Evolutionary conservation across 2,329 filamentous ascomycete species (phyloP).

Genomic region (Sclerotinia nivalis): DNA sequence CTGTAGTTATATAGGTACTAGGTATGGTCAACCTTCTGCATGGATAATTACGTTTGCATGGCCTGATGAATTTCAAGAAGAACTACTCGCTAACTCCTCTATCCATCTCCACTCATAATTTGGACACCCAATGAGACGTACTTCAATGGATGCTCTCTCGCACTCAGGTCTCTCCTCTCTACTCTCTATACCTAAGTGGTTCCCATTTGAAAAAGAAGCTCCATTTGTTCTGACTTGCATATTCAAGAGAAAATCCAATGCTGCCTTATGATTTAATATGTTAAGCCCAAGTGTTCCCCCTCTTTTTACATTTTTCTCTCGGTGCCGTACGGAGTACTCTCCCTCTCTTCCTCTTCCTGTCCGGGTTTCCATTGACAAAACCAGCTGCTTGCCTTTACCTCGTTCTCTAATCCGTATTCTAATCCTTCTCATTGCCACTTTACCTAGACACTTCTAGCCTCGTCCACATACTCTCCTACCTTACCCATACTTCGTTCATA

Average conservation of each 20-base stretch:
- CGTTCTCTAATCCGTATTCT: not conserved
- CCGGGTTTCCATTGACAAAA: not conserved
- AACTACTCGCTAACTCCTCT: not conserved
- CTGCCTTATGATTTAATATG: slow-evolving; percentile 9
- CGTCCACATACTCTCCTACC: not conserved
- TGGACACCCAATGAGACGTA: not conserved
- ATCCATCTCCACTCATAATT: not conserved
- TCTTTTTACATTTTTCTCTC: not conserved
- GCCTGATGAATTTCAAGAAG: not conserved
- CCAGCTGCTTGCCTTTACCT: not conserved
- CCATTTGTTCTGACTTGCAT: slow-evolving; percentile 21
- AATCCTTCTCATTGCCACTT: slow-evolving; percentile 7
- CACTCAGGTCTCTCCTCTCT: not conserved
- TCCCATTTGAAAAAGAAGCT: not conserved
- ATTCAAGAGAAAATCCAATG: slow-evolving; percentile 17
- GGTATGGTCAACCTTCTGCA: not conserved
- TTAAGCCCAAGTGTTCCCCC: not conserved
- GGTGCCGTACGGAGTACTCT: not conserved
- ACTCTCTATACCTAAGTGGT: not conserved
- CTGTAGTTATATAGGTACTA: not conserved
- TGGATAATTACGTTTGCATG: not conserved
- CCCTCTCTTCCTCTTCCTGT: not conserved
- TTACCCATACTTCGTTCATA: not conserved
- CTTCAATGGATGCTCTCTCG: not conserved
- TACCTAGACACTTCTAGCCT: not conserved